A percentile compares a stretch with the other conserved stretches of the same genome.
phyloP scores from a whole-genome alignment of 805 yeast genomes.

The Torulaspora delbrueckii region DNA sequence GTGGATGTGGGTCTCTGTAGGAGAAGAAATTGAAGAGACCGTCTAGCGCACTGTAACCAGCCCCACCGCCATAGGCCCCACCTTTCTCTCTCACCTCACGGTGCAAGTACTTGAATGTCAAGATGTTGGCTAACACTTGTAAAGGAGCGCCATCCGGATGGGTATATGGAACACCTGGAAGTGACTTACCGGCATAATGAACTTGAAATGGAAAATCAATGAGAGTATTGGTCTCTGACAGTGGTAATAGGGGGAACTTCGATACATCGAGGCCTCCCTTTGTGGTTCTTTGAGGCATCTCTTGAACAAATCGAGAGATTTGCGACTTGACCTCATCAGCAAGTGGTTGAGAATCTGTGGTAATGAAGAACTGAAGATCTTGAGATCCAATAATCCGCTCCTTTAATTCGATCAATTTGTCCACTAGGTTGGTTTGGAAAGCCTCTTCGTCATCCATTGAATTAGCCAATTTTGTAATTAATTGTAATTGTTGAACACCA shows the following conservation, averaged over 20 bases:
- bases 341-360: constrained; percentile 47
- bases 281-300: constrained; percentile 23
- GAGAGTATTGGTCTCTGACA: constrained; percentile 38
- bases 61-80: constrained; percentile 98
- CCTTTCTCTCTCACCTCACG: constrained; percentile 90
- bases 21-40: constrained; percentile 82
- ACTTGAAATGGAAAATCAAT: constrained; percentile 84
- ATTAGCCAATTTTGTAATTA: constrained; percentile 55
- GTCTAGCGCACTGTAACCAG: constrained; percentile 71
- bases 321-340: constrained; percentile 23
- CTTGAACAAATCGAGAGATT: constrained; percentile 29
- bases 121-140: constrained; percentile 72
- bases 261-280: constrained; percentile 6
- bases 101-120: constrained; percentile 81
- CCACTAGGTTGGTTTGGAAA: constrained; percentile 55
- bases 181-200: constrained; percentile 67
- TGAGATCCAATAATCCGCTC: constrained; percentile 40
- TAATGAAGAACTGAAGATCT: constrained; percentile 49
- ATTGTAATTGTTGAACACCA: constrained; percentile 76
- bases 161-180: constrained; percentile 60
- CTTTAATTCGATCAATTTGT: constrained; percentile 53
- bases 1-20: constrained; percentile 89
- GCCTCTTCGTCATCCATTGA: constrained; percentile 46
- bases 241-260: constrained; percentile 5
- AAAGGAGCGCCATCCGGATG: constrained; percentile 78